Base-by-base conservation (phyloP, 306 rosid species). In the Rosa persica region DNA sequence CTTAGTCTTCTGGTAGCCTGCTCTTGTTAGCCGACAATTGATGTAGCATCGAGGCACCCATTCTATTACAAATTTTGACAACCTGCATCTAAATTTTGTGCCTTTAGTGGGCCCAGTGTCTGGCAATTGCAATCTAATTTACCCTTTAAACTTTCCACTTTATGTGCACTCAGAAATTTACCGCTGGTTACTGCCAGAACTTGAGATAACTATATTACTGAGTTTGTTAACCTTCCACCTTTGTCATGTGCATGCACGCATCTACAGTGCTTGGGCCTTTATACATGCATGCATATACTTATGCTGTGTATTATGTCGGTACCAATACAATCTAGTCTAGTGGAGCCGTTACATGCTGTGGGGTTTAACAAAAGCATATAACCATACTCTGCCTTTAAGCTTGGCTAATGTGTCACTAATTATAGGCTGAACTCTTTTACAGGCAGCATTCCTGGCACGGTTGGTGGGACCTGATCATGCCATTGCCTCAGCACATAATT, bases 401-500 rank as follows among this genome's bases (percentile, higher is more conserved):
- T 42, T 20, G 65, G 43, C 19, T 55, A 61, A 48, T 62, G 52
- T 74, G 38, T 70, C 55, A 52, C 52, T 60, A 48, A 48, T 62
- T 39, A 76, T 10, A 2, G 47, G 62, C 38, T 72, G 78, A 68
- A 61, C 72, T 85, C 71, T 78, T 73, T 83, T 78, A 46, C 89
- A 93, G 98, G 97, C 96, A 80, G 84, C 88, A 58, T 90, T 93
- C 86, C 88, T 92, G 34, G 85, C 90, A 85, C 87, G 83, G 47
- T 79, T 93, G 85, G 91, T 86, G 76, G 93, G 97, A 85, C 78
- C 98, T 66, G 97, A 93, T 81, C 55, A 86, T 80, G 96, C 89
- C 20, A 81, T 88, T 87, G 96, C 94, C 73, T 91, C 98, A 57
- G 87, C 97, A 27, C 98, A 85, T 83, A 81, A 82, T 78, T 90